A percentile compares a stretch with the other conserved stretches of the same genome.
Evolutionary conservation across 1,139 yeast species (phyloP).

Genomic region (Nadsonia starkeyi-henricii): DNA sequence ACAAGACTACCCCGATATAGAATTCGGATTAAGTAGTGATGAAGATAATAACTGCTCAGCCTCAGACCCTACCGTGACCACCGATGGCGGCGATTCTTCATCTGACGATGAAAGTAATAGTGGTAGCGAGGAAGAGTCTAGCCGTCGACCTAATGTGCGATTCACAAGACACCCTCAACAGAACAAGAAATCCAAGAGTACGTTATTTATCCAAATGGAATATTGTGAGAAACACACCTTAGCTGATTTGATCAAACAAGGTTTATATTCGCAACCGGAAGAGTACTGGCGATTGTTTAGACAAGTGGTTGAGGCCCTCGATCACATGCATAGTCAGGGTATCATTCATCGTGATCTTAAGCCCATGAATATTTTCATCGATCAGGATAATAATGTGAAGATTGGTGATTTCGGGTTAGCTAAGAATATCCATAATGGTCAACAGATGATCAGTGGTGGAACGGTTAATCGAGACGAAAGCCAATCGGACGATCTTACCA

Average conservation of each 20-base stretch:
- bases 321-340: conserved; percentile 86
- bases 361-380: conserved; percentile 92
- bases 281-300: conserved; percentile 85
- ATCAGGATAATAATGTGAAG: conserved; percentile 73
- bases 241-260: conserved; percentile 67
- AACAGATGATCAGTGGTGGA: conserved; percentile 41
- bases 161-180: not conserved
- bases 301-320: conserved; percentile 80
- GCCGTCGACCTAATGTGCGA: not conserved
- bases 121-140: conserved; percentile 2
- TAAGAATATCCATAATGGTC: conserved; percentile 28
- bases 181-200: conserved; percentile 29
- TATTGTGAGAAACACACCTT: conserved; percentile 92
- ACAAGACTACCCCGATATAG: conserved; percentile 18
- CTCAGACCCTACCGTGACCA: conserved; percentile 13
- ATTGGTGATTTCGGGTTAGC: conserved; percentile 97
- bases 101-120: conserved; percentile 4
- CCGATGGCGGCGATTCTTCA: conserved; percentile 14
- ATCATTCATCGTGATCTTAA: conserved; percentile 91
- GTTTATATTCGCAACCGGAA: conserved; percentile 53
- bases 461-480: not conserved
- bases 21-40: conserved; percentile 17
- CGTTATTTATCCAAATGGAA: conserved; percentile 85
- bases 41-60: conserved; percentile 11
- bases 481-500: conserved; percentile 54